A percentile compares a stretch with the other conserved stretches of the same genome.
Evolutionary conservation across 129 eudicot species (phyloP).

Genomic region (Flaveria bidentis): DNA sequence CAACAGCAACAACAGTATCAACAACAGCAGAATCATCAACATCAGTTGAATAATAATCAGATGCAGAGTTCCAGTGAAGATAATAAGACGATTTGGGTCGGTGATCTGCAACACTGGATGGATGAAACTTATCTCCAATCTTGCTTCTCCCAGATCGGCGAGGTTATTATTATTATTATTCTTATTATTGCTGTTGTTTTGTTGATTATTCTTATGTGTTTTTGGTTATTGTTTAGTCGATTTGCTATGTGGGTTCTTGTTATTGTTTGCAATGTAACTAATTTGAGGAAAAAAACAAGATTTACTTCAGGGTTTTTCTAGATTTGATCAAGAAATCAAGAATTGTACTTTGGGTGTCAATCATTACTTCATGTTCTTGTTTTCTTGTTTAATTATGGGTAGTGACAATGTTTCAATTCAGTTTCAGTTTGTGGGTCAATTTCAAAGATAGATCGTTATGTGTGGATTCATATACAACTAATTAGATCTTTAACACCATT

Average conservation of each 20-base stretch:
- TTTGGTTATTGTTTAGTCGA: background rate
- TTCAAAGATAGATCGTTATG: background rate
- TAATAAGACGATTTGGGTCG: constrained; percentile 68
- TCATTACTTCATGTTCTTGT: background rate
- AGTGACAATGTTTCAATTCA: background rate
- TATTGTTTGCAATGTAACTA: constrained; percentile 14
- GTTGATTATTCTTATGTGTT: background rate
- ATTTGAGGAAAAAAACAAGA: constrained; percentile 22
- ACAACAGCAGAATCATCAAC: constrained; percentile 27
- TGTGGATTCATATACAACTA: no score
- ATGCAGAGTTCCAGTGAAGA: constrained; percentile 54
- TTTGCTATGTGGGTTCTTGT: constrained; percentile 1
- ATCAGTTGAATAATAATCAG: constrained; percentile 35
- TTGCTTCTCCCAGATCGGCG: constrained; percentile 55
- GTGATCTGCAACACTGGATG: constrained; percentile 77
- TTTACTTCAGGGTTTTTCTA: background rate
- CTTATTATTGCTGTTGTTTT: background rate
- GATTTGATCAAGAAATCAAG: background rate
- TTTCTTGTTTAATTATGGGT: constrained; percentile 4
- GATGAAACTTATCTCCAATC: constrained; percentile 60
- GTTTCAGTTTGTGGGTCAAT: background rate
- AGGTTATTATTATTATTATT: constrained; percentile 34
- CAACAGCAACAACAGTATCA: constrained; percentile 32
- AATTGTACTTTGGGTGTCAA: background rate
- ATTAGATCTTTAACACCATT: no score